Conservation (phyloP, 768 basidiomycete genomes). For the Suillus decipiens region DNA sequence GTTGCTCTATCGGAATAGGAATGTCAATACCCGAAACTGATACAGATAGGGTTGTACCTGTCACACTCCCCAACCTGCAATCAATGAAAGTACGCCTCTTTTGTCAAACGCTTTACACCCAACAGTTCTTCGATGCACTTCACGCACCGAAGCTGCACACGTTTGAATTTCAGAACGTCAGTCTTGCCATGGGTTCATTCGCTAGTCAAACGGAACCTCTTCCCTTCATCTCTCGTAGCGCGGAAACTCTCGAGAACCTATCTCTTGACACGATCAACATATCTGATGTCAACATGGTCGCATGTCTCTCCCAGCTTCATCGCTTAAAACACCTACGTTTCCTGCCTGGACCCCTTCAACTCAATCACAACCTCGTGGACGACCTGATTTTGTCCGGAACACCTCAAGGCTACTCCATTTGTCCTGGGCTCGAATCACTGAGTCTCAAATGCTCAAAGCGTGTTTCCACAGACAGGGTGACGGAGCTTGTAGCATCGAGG, state of each 20-base stretch:
- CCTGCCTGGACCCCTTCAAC: constrained; percentile 31
- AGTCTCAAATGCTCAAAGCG: constrained; percentile 27
- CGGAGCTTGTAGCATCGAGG: constrained; percentile 28
- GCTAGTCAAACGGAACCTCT: constrained; percentile 29
- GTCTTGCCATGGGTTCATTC: constrained; percentile 28
- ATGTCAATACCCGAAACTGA: constrained; percentile 20
- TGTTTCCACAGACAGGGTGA: constrained; percentile 25
- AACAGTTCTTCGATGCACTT: constrained; percentile 27
- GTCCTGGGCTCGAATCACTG: constrained; percentile 27
- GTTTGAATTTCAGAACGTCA: constrained; percentile 32
- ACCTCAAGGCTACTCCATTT: constrained; percentile 10
- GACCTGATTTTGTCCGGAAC: constrained; percentile 18
- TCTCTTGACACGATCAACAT: constrained; percentile 27
- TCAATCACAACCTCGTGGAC: constrained; percentile 32
- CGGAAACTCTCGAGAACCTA: constrained; percentile 30
- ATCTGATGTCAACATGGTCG: constrained; percentile 19
- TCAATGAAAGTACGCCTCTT: constrained; percentile 30
- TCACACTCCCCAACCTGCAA: constrained; percentile 30
- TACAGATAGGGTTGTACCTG: constrained; percentile 16
- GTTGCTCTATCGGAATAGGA: constrained; percentile 31
- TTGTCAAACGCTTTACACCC: constrained; percentile 28
- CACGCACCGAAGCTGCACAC: constrained; percentile 26
- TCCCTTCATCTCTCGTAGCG: constrained; percentile 27
- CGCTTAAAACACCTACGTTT: constrained; percentile 21
- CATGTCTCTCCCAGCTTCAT: constrained; percentile 24